These are phyloP conservation scores for Aspergillus niger DNA, from an alignment of 2,329 filamentous ascomycete species.

Conservation along the genomic window DNA sequence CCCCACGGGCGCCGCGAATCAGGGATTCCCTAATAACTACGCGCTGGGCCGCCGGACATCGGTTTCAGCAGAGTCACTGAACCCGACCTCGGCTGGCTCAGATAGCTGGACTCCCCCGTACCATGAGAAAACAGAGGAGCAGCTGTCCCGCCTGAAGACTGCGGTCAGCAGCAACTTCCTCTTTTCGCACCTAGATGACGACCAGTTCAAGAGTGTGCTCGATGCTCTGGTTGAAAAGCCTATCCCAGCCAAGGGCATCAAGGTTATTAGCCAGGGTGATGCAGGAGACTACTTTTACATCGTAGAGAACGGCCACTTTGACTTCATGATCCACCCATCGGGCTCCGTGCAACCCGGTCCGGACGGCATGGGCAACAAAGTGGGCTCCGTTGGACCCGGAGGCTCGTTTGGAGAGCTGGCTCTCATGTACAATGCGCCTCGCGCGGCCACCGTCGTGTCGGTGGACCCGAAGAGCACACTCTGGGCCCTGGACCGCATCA, in stretches of 20 bases:
- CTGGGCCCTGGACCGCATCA: slow-evolving; percentile 93
- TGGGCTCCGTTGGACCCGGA: slow-evolving; percentile 78
- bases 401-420: slow-evolving; percentile 96
- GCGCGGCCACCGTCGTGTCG: slow-evolving; percentile 89
- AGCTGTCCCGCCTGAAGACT: slow-evolving; percentile 73
- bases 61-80: slow-evolving; percentile 93
- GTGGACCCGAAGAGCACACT: slow-evolving; percentile 76
- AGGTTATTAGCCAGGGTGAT: slow-evolving; percentile 95
- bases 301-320: slow-evolving; percentile 86
- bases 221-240: slow-evolving; percentile 92
- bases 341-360: slow-evolving; percentile 77
- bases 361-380: slow-evolving; percentile 80
- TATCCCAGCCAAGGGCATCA: slow-evolving; percentile 84
- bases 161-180: slow-evolving; percentile 90
- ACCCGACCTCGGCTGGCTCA: slow-evolving; percentile 78
- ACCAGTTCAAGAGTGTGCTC: slow-evolving; percentile 83
- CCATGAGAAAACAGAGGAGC: slow-evolving; percentile 80
- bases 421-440: slow-evolving; percentile 97
- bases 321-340: slow-evolving; percentile 81
- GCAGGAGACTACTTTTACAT: slow-evolving; percentile 98
- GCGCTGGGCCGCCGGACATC: slow-evolving; percentile 92
- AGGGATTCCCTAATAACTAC: slow-evolving; percentile 77
- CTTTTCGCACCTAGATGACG: slow-evolving; percentile 91
- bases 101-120: slow-evolving; percentile 89
- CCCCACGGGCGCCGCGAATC: slow-evolving; percentile 28